Evolutionary conservation across 441 rosid species (phyloP).

Genomic region (Adansonia madagascariensis): DNA sequence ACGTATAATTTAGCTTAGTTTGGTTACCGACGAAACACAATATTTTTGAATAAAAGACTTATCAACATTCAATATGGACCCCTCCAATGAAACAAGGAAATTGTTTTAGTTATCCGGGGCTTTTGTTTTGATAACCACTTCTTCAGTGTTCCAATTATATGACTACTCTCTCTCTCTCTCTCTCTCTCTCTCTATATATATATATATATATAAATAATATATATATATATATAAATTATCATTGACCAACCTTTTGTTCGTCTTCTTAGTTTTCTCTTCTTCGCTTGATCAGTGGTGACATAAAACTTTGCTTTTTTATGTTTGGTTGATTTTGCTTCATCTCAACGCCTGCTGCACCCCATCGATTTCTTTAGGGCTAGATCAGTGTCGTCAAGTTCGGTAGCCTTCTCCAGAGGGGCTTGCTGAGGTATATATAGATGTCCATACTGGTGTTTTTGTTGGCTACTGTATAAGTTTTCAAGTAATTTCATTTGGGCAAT

Average conservation of each 20-base stretch:
- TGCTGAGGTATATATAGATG: constrained; percentile 57
- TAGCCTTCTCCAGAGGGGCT: constrained; percentile 77
- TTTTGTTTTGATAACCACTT: constrained; percentile 32
- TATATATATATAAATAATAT: no score
- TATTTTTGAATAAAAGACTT: constrained; percentile 17
- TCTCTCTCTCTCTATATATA: not conserved
- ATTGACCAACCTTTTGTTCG: not conserved
- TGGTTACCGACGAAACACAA: not conserved
- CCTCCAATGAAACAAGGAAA: constrained; percentile 6
- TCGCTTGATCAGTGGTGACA: not conserved
- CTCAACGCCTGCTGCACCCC: constrained; percentile 40
- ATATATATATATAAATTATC: no score
- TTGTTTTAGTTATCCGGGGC: constrained; percentile 22
- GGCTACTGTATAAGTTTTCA: not conserved
- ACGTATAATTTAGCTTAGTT: constrained; percentile 26
- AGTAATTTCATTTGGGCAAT: not conserved
- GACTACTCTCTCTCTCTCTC: constrained; percentile 2
- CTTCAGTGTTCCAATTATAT: constrained; percentile 23
- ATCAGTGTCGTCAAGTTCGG: constrained; percentile 55
- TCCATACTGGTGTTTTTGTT: not conserved
- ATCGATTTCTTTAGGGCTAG: constrained; percentile 48
- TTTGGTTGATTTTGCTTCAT: constrained; percentile 30
- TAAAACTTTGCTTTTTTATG: not conserved
- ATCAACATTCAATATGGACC: constrained; percentile 24
- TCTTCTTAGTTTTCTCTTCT: not conserved